A percentile compares a stretch with the other conserved stretches of the same genome.
Conservation (phyloP, 352 stramenopile species). For the Pythium angustatum region DNA sequence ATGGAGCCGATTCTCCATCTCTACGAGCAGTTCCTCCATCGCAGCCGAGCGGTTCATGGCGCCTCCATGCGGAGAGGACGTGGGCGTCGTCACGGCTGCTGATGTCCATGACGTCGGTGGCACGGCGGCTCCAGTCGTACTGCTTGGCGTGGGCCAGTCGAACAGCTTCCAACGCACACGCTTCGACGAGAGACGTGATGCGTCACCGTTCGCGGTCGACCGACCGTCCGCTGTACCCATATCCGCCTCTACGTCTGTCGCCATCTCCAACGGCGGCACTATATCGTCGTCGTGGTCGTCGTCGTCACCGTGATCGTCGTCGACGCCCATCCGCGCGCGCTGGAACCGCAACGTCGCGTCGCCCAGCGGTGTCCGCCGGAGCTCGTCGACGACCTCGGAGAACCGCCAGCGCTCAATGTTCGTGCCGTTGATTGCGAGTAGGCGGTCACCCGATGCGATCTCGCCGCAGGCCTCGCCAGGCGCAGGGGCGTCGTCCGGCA, state of each 20-base stretch:
- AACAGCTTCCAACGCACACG: slow-evolving; percentile 27
- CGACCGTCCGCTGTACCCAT: neutral
- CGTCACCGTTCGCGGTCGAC: too few relatives aligned
- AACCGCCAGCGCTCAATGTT: slow-evolving; percentile 41
- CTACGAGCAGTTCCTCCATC: slow-evolving; percentile 28
- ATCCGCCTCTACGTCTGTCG: neutral
- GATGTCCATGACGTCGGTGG: neutral
- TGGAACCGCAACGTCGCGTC: slow-evolving; percentile 53
- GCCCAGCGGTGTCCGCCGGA: slow-evolving; percentile 45
- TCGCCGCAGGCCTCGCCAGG: slow-evolving; percentile 58
- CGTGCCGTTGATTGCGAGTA: slow-evolving; percentile 48
- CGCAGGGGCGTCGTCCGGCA: slow-evolving; percentile 48
- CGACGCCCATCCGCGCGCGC: neutral
- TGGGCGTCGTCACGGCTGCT: neutral
- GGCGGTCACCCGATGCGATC: slow-evolving; percentile 50
- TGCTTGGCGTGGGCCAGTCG: slow-evolving; percentile 21
- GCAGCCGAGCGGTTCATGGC: slow-evolving; percentile 15
- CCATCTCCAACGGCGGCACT: neutral
- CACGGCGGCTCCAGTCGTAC: too few relatives aligned
- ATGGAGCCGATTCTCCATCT: slow-evolving; percentile 34
- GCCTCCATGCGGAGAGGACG: slow-evolving; percentile 3
- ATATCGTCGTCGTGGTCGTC: neutral
- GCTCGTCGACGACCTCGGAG: slow-evolving; percentile 56
- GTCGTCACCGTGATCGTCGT: neutral
- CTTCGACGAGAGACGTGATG: too few relatives aligned